Base-by-base conservation (phyloP, 2,329 filamentous ascomycete species). In the Colletotrichum tabaci region DNA sequence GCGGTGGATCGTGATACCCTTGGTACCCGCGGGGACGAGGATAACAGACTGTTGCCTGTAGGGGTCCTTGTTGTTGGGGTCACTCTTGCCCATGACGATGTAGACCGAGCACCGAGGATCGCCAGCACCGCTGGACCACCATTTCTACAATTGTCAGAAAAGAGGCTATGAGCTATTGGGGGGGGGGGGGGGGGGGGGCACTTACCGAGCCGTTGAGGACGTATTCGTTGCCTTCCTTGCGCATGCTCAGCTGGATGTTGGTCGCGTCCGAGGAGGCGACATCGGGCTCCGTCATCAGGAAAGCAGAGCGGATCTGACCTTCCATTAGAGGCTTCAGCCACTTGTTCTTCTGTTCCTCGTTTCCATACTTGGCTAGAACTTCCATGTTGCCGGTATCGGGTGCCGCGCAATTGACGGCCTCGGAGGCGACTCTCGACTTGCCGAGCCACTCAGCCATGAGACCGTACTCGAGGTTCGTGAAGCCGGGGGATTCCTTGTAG, bases 371-470 rank as follows among this genome's bases (percentile, higher is more conserved):
- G 79, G 95, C 95, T 76, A 98, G 81, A 26, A 98, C 95, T 81
- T 98, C 95, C 94, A 98, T 98, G 83, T 98, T 98, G 61, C 95
- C 95, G 4, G 95, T 98, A 82, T 98, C 95, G 3, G 95, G 95
- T 4, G 95, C 95, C 46, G 95, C 89, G 83, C 95, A 97, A 84
- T 98, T 98, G 81, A 92, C 93, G 35, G 95, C 94, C 86, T 96
- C 94, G 9, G 93, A 94, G 13, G 95, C 96, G 74, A 91, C 87
- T 79, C 89, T 87, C 76, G 94, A 97, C 85, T 94, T 96, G 74
- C 96, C 96, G 77, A 98, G 87, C 85, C 94, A 93, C 85, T 99
- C 96, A 21, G 96, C 96, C 95, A 98, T 99, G 77, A 99, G 86
- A 15, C 95, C 96, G 80, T 99, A 99, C 84, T 99, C 96, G 74